A percentile compares a stretch with the other conserved stretches of the same genome.
These are phyloP conservation scores for Phytopythium delawarense DNA, from an alignment of 352 stramenopile genomes.

Conservation along the genomic window DNA sequence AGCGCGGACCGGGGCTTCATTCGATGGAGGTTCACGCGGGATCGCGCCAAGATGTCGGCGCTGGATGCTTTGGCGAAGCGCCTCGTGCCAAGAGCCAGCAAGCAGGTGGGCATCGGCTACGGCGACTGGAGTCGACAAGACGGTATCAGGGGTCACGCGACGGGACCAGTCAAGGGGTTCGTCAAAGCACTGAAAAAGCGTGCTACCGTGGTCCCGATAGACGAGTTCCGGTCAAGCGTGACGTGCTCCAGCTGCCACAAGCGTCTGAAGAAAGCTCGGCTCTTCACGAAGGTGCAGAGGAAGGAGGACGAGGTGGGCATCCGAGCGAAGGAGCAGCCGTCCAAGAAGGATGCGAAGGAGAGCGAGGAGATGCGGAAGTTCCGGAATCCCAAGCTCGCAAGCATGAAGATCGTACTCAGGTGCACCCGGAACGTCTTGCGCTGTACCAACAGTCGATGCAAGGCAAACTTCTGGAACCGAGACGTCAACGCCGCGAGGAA, in stretches of 20 bases:
- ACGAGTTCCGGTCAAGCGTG: no score
- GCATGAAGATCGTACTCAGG: no score
- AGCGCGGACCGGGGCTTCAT: background rate
- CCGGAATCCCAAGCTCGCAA: no score
- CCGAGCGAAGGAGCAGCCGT: background rate
- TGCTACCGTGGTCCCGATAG: no score
- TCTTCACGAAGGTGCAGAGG: no score
- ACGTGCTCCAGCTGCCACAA: background rate
- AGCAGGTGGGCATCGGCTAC: background rate
- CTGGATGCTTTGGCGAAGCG: background rate
- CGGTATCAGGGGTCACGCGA: slow-evolving; percentile 14
- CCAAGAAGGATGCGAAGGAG: background rate
- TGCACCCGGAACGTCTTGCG: no score
- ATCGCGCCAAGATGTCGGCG: background rate
- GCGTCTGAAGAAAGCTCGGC: background rate
- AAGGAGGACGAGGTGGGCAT: no score
- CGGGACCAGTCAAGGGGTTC: slow-evolving; percentile 11
- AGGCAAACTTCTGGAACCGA: no score
- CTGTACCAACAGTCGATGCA: no score
- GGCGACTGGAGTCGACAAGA: background rate
- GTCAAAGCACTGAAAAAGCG: background rate
- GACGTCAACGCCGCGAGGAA: no score
- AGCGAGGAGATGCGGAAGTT: background rate
- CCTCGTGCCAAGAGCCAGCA: background rate
- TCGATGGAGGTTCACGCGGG: background rate